phyloP scores from a whole-genome alignment of 176 grass and related monocot species.

The Neostapfia colusana region DNA sequence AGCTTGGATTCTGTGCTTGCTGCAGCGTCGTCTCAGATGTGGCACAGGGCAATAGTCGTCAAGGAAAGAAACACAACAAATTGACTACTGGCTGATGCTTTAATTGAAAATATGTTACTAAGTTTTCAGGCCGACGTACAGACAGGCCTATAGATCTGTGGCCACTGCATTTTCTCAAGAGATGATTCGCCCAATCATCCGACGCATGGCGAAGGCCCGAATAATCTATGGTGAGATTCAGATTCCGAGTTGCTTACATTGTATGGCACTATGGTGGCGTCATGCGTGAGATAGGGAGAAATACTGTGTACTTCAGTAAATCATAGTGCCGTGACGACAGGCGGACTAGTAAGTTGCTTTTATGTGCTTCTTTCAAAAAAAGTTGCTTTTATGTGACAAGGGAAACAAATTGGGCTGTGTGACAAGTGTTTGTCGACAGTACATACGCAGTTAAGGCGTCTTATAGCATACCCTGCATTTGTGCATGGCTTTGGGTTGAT shows the following conservation, averaged over 20 bases:
- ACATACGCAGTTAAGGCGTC: too few species aligned
- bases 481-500: too few species aligned
- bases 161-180: neutral
- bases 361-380: too few species aligned
- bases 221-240: slow-evolving; percentile 24
- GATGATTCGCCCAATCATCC: neutral
- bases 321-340: neutral
- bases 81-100: neutral
- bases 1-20: neutral
- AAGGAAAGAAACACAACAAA: neutral
- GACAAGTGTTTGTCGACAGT: too few species aligned
- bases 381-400: neutral
- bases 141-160: neutral
- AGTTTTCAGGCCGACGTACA: neutral
- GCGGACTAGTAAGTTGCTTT: neutral
- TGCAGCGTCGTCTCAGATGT: neutral
- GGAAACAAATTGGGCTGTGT: too few species aligned
- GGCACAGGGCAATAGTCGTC: neutral
- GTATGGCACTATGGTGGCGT: neutral
- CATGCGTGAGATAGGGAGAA: too few species aligned
- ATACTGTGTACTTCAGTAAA: too few species aligned
- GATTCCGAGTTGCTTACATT: slow-evolving; percentile 1
- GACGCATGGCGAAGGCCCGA: neutral
- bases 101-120: neutral
- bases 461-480: too few species aligned